Evolutionary conservation across 1,284 basidiomycete genomes (phyloP).

Genomic region (Leccinum subrobustum): DNA sequence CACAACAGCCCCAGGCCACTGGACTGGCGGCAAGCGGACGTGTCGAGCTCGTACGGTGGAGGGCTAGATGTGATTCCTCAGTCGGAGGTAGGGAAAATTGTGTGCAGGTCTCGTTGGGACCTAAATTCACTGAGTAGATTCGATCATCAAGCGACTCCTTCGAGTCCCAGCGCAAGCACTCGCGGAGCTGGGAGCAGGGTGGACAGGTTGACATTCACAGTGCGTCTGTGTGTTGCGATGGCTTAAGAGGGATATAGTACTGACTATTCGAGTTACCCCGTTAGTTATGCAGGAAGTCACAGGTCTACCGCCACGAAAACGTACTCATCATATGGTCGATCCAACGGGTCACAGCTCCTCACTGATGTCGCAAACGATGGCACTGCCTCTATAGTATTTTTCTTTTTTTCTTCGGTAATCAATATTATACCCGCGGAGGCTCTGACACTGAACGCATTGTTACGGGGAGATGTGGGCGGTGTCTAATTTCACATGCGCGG

Average conservation of each 20-base stretch:
- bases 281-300: conserved; percentile 44
- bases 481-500: conserved; percentile 18
- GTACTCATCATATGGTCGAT: conserved; percentile 59
- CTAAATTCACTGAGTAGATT: conserved; percentile 36
- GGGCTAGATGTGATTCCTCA: conserved; percentile 44
- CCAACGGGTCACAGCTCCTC: conserved; percentile 41
- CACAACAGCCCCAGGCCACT: conserved; percentile 44
- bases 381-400: conserved; percentile 33
- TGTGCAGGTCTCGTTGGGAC: conserved; percentile 15
- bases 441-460: conserved; percentile 12
- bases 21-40: conserved; percentile 52
- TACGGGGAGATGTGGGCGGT: conserved; percentile 11
- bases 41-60: conserved; percentile 45
- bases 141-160: conserved; percentile 44
- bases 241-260: conserved; percentile 15
- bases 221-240: conserved; percentile 24
- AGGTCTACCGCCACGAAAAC: conserved; percentile 55
- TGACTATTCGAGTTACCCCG: conserved; percentile 12
- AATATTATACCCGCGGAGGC: conserved; percentile 15
- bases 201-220: conserved; percentile 39
- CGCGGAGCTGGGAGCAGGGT: conserved; percentile 55
- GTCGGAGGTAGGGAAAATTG: conserved; percentile 45
- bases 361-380: conserved; percentile 49
- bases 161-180: conserved; percentile 52
- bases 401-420: conserved; percentile 19